Evolutionary conservation across 2,329 filamentous ascomycete species (phyloP).

Genomic region (Alternaria panax): DNA sequence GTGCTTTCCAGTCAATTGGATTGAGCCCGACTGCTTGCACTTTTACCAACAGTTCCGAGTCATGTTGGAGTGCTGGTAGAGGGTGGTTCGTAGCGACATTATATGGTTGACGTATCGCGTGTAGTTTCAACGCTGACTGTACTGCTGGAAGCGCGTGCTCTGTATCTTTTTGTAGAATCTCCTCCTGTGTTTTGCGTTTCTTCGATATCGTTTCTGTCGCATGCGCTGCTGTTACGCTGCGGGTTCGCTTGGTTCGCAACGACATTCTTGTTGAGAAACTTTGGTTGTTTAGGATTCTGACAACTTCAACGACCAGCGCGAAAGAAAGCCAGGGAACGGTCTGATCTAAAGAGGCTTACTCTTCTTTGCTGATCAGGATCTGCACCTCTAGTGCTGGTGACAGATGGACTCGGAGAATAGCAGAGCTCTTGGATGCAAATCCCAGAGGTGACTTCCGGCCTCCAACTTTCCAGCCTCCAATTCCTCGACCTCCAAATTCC

Average conservation of each 20-base stretch:
- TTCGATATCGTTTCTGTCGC: background rate
- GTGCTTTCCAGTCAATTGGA: constrained; percentile 78
- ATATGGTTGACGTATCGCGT: constrained; percentile 61
- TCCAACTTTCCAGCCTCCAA: background rate
- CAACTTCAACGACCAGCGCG: too few relatives aligned
- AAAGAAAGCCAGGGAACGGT: too few relatives aligned
- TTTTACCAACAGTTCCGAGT: constrained; percentile 68
- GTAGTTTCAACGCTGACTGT: constrained; percentile 61
- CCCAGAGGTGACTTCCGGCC: background rate
- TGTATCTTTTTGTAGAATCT: constrained; percentile 18
- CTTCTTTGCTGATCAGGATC: background rate
- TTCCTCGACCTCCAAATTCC: background rate
- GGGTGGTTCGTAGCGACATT: constrained; percentile 54
- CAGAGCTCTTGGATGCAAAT: background rate
- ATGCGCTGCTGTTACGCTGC: background rate
- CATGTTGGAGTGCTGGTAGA: constrained; percentile 55
- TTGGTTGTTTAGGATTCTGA: background rate
- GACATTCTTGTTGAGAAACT: background rate
- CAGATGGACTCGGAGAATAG: background rate
- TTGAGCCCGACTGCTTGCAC: constrained; percentile 73
- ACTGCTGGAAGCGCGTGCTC: constrained; percentile 17
- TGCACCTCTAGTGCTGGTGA: background rate
- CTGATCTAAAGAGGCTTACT: too few relatives aligned
- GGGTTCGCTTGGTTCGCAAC: background rate
- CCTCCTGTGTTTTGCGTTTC: constrained; percentile 1